Evolutionary conservation across 495 filamentous ascomycete genomes (phyloP).

Genomic region (Patellaria atrata): DNA sequence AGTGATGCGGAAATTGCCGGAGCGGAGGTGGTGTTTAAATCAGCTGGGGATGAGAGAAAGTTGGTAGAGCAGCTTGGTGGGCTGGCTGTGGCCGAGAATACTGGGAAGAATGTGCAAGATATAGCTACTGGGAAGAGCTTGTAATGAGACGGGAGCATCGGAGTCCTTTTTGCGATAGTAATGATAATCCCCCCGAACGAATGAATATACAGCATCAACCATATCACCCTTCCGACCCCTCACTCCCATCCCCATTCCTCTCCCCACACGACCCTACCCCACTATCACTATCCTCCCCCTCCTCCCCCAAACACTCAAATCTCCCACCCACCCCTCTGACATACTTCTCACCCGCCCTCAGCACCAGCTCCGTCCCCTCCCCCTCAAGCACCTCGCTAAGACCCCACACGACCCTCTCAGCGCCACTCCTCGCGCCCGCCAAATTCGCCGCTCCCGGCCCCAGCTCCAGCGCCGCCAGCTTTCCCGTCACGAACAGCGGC

Average conservation of each 20-base stretch:
- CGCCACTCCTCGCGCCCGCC: conserved; percentile 47
- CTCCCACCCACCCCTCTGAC: conserved; percentile 3
- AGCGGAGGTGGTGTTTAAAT: conserved; percentile 11
- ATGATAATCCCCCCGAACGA: too few relatives aligned
- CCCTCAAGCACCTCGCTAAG: conserved; percentile 7
- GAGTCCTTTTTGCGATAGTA: too few relatives aligned
- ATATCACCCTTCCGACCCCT: too few relatives aligned
- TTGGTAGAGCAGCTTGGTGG: neutral
- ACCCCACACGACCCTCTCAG: conserved; percentile 45
- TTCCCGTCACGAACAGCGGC: conserved; percentile 46
- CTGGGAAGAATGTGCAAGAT: too few relatives aligned
- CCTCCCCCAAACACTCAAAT: conserved; percentile 8
- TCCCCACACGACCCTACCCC: too few relatives aligned
- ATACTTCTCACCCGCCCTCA: conserved; percentile 2
- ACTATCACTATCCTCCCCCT: too few relatives aligned
- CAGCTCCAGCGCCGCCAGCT: conserved; percentile 41
- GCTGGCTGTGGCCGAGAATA: too few relatives aligned
- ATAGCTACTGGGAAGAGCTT: too few relatives aligned
- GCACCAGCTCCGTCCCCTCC: neutral
- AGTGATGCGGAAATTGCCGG: conserved; percentile 17
- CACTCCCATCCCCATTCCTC: too few relatives aligned
- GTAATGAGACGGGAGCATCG: too few relatives aligned
- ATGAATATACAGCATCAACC: too few relatives aligned
- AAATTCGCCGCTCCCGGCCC: conserved; percentile 49
- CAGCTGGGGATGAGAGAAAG: neutral